phyloP scores from a whole-genome alignment of 495 filamentous ascomycete genomes.

The Trichoderma orchidacearum region DNA sequence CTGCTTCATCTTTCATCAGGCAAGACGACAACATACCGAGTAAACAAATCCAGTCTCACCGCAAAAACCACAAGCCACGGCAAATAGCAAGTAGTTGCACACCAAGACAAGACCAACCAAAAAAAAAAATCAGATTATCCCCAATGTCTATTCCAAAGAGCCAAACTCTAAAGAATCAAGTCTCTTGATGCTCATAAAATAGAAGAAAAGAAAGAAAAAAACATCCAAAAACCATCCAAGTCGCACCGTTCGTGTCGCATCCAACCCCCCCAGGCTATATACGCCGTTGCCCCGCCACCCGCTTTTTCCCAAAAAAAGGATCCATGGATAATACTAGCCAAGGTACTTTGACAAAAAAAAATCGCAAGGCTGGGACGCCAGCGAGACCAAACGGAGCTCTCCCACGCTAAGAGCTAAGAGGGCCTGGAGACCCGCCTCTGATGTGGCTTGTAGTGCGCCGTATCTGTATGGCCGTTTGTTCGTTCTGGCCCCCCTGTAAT shows the following conservation, averaged over 20 bases:
- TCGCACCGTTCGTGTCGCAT: neutral
- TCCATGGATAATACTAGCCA: too few species aligned
- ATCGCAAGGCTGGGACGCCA: constrained; percentile 23
- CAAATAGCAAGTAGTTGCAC: too few species aligned
- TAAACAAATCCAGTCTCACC: neutral
- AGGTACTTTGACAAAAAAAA: constrained; percentile 20
- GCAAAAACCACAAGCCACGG: neutral
- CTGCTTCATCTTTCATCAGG: neutral
- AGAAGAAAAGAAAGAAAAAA: neutral
- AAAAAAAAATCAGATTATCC: too few species aligned
- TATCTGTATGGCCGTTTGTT: too few species aligned
- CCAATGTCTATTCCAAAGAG: too few species aligned
- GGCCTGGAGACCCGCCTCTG: too few species aligned
- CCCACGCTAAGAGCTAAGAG: too few species aligned
- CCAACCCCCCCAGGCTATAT: neutral
- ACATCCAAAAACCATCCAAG: neutral
- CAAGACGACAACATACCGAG: neutral
- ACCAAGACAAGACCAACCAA: too few species aligned
- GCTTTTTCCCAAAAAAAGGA: constrained; percentile 15
- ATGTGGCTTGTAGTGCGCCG: neutral
- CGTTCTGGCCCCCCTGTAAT: too few species aligned
- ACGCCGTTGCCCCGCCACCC: constrained; percentile 29
- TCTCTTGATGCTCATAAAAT: neutral
- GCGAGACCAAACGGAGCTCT: too few species aligned
- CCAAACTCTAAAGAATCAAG: neutral